Base-by-base conservation (phyloP, 2,329 filamentous ascomycete species). In the Endocalyx cinctus region DNA sequence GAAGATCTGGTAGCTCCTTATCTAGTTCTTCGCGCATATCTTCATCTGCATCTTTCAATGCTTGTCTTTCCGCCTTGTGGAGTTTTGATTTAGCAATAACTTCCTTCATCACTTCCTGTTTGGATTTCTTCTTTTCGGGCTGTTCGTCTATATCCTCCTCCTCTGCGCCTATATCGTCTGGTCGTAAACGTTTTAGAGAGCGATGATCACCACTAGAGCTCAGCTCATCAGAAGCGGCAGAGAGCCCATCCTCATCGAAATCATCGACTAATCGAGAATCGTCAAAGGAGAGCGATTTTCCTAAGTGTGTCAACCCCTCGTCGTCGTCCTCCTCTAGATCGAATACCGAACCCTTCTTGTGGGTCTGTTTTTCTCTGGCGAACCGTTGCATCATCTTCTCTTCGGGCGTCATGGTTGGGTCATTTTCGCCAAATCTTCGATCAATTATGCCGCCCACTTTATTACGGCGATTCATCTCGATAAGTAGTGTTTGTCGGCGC, bases 91-190 rank as follows among this genome's bases (percentile, higher is more conserved):
- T 98, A 40, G 89, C 87, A 46, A 98, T 96, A 41, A 98, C 74
- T 60, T 98, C 94, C 52, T 95, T 84, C 87, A 97, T 96, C 31
- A 98, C 86, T 60, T 98, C 92, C 34, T 92, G 85, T 64, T 96
- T 97, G 4, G 82, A 82, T 67, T 96, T 98, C 61, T 95, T 96
- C 38, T 83, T 76, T 50, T 90, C 84, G 0, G 87, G 88, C 42
- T 81, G 66, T n/a, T n/a, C n/a, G 14, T 67, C 68, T 4, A 63
- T 66, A 3, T 67, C 70, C n/a, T 62, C 66, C 5, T 69, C 68
- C 5, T 63, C 69, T 4, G 67, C 70, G n/a, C n/a, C n/a, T n/a
- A n/a, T n/a, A 31, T 69, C 66, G 18, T 61, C 58, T 6, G 64
- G 62, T 32, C 78, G 74, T 34, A 78, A 53, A 12, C 77, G 70